Evolutionary conservation across 192 early-diverging fungal genomes (phyloP), one percentile per base, ranked within the genome.

Genomic region (Phlyctochytrium arcticum): DNA sequence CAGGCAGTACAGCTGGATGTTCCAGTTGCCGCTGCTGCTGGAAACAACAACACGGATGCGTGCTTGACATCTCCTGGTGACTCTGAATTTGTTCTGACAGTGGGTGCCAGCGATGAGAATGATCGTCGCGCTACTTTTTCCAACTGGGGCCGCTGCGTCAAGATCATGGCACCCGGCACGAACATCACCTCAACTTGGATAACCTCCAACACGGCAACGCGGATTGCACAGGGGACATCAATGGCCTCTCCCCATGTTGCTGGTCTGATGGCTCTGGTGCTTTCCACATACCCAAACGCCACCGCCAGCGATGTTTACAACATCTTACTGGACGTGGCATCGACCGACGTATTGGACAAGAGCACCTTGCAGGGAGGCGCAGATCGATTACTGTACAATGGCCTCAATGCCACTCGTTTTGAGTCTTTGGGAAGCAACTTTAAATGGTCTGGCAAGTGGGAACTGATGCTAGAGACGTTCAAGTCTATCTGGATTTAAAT

Each of bases 111-210:
- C 21, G 55, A 39, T 51, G 24, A 6, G 3, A 69, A n/a, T 53
- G 57, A 75, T 62, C 5, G n/a, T 15, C 19, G 77, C 8, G 80
- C 86, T 33, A 33, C 50, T n/a, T 88, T 81, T 65, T 75, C 74
- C 48, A 72, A 82, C 31, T 61, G 49, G 15, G 87, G 87, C 31
- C 42, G 59, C 51, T 89, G 87, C 51, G 81, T 89, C 37, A 67
- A 77, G 36, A 71, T 89, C 27, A 83, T 83, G 48, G 87, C 78
- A 36, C 87, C 87, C 4, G 87, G 87, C 46, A 67, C 70, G 2
- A 69, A 71, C 36, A 79, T 88, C 35, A 66, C 57, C 3, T 81
- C 78, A 66, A 29, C 55, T 70, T 0, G 61, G 35, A 17, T 26
- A 19, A 53, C 30, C 8, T 53, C 50, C 17, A 53, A 53, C 5